Evolutionary conservation across 768 basidiomycete genomes (phyloP).

Genomic region (Solioccasus polychromus): DNA sequence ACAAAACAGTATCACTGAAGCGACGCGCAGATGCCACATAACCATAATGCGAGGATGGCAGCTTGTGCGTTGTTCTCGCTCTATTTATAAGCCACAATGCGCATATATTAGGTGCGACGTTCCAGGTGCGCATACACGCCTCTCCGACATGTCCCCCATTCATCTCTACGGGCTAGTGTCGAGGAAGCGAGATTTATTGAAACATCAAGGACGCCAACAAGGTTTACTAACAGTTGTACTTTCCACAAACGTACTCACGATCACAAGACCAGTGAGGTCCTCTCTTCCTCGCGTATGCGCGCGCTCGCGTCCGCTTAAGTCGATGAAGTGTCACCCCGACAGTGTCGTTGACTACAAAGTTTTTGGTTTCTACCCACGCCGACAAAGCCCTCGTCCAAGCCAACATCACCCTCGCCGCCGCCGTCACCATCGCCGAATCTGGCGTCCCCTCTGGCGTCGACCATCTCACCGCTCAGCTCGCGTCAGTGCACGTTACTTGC

Average conservation of each 20-base stretch:
- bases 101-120: too few species aligned
- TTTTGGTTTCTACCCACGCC: slow-evolving; percentile 36
- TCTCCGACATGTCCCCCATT: not conserved
- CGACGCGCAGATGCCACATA: too few species aligned
- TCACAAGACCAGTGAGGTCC: slow-evolving; percentile 55
- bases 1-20: too few species aligned
- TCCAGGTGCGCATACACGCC: slow-evolving; percentile 36
- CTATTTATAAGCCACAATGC: too few species aligned
- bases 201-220: slow-evolving; percentile 78
- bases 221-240: slow-evolving; percentile 69
- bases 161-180: slow-evolving; percentile 55
- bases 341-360: slow-evolving; percentile 64
- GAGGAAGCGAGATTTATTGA: slow-evolving; percentile 74
- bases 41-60: too few species aligned
- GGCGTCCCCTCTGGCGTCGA: slow-evolving; percentile 24
- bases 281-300: not conserved
- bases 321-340: slow-evolving; percentile 65
- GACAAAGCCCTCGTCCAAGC: slow-evolving; percentile 25
- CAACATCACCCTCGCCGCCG: slow-evolving; percentile 37
- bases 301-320: not conserved
- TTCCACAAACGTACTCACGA: slow-evolving; percentile 81
- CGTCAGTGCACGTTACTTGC: slow-evolving; percentile 51
- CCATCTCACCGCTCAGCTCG: slow-evolving; percentile 35
- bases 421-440: slow-evolving; percentile 42
- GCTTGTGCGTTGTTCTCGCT: too few species aligned